Conservation (phyloP, 306 rosid genomes). For the Clitoria ternatea region DNA sequence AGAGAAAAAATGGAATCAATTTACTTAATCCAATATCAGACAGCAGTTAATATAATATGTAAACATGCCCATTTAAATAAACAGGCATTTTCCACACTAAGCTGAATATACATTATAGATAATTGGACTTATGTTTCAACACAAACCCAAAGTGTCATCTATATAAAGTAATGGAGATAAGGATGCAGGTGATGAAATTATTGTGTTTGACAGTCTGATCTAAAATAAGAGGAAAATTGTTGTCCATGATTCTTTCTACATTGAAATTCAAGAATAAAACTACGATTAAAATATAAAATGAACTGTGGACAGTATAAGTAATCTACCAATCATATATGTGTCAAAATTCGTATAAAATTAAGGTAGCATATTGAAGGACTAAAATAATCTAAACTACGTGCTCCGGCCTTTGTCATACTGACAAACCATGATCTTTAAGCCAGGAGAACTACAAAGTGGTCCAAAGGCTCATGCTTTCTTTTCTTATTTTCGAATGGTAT, state of each 20-base stretch:
- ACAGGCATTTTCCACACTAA: constrained; percentile 5
- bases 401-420: neutral
- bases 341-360: neutral
- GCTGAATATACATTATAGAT: neutral
- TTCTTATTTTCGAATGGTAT: neutral
- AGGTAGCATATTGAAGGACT: neutral
- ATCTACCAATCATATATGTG: neutral
- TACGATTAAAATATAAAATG: neutral
- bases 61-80: neutral
- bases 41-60: constrained; percentile 3
- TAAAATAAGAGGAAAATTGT: neutral
- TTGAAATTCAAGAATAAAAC: constrained; percentile 1
- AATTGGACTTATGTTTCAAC: constrained; percentile 9
- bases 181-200: constrained; percentile 20
- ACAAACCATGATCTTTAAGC: neutral
- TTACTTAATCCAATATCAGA: constrained; percentile 16
- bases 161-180: neutral
- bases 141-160: neutral
- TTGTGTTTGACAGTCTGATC: neutral
- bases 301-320: neutral
- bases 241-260: neutral
- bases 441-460: neutral
- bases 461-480: neutral
- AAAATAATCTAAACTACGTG: neutral
- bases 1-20: constrained; percentile 22